Percentiles rank a stretch among this genome's conserved stretches.
phyloP scores from a whole-genome alignment of 805 yeast genomes.

The Wickerhamomyces alni region DNA sequence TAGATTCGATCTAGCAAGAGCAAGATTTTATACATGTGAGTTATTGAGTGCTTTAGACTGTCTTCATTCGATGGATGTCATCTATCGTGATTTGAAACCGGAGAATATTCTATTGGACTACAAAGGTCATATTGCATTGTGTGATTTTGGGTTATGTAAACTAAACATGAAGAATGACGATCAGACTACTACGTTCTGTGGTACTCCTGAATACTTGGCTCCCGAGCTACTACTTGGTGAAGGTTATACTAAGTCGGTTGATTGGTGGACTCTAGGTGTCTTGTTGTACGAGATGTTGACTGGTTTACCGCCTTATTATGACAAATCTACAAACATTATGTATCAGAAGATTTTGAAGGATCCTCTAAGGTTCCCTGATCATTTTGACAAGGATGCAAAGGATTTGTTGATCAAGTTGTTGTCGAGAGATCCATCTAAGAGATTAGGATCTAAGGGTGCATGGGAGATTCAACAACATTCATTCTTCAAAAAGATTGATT shows the following conservation, averaged over 20 bases:
- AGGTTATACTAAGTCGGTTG: slow-evolving; percentile 93
- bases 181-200: slow-evolving; percentile 90
- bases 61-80: slow-evolving; percentile 84
- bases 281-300: slow-evolving; percentile 93
- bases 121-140: slow-evolving; percentile 95
- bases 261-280: slow-evolving; percentile 98
- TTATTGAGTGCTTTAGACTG: slow-evolving; percentile 89
- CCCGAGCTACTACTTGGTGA: slow-evolving; percentile 89
- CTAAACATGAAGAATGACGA: slow-evolving; percentile 89
- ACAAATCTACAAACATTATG: slow-evolving; percentile 90
- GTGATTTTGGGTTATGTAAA: slow-evolving; percentile 96
- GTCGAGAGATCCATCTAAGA: slow-evolving; percentile 76
- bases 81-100: slow-evolving; percentile 93
- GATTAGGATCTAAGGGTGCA: slow-evolving; percentile 79
- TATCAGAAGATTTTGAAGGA: slow-evolving; percentile 88
- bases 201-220: slow-evolving; percentile 96
- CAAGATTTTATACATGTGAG: slow-evolving; percentile 93
- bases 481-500: slow-evolving; percentile 85
- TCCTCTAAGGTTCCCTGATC: slow-evolving; percentile 82
- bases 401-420: slow-evolving; percentile 69
- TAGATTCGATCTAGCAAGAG: slow-evolving; percentile 78
- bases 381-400: slow-evolving; percentile 80
- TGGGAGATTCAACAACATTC: slow-evolving; percentile 77
- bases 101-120: slow-evolving; percentile 92
- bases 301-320: slow-evolving; percentile 95